Evolutionary conservation across 495 filamentous ascomycete species (phyloP).

Genomic region (Staphylotrichum longicolle): DNA sequence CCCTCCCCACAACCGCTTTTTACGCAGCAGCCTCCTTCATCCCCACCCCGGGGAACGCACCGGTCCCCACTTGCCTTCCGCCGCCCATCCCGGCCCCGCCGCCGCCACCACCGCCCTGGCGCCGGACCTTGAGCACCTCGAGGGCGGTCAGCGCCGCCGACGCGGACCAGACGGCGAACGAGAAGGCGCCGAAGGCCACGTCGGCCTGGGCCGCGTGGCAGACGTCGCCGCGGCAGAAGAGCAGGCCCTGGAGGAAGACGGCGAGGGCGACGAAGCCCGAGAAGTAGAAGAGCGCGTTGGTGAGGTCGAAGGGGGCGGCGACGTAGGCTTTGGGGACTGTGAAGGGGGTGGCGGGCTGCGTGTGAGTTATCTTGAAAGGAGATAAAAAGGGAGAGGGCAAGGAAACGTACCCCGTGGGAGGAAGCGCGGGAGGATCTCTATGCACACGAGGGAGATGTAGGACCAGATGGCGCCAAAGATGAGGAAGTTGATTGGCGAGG

Average conservation of each 20-base stretch:
- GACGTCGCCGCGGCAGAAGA: slow-evolving; percentile 52
- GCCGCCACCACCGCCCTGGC: slow-evolving; percentile 7
- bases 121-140: slow-evolving; percentile 40
- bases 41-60: background rate
- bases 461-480: slow-evolving; percentile 67
- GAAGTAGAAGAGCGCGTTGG: slow-evolving; percentile 81
- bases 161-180: slow-evolving; percentile 45
- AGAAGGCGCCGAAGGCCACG: slow-evolving; percentile 46
- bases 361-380: no score
- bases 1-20: background rate
- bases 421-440: slow-evolving; percentile 62
- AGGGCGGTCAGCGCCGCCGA: slow-evolving; percentile 36
- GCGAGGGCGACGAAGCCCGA: slow-evolving; percentile 71
- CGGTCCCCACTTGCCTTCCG: background rate
- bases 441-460: slow-evolving; percentile 60
- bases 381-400: background rate
- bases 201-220: slow-evolving; percentile 50
- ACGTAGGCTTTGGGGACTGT: slow-evolving; percentile 55
- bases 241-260: slow-evolving; percentile 57
- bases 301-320: slow-evolving; percentile 59
- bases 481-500: slow-evolving; percentile 67
- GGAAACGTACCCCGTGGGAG: slow-evolving; percentile 36
- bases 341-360: background rate
- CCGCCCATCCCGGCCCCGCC: background rate
- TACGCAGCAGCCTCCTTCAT: background rate